A percentile compares a stretch with the other conserved stretches of the same genome.
phyloP scores from a whole-genome alignment of 371 early-diverging fungal genomes.

The Apophysomyces ossiformis region DNA sequence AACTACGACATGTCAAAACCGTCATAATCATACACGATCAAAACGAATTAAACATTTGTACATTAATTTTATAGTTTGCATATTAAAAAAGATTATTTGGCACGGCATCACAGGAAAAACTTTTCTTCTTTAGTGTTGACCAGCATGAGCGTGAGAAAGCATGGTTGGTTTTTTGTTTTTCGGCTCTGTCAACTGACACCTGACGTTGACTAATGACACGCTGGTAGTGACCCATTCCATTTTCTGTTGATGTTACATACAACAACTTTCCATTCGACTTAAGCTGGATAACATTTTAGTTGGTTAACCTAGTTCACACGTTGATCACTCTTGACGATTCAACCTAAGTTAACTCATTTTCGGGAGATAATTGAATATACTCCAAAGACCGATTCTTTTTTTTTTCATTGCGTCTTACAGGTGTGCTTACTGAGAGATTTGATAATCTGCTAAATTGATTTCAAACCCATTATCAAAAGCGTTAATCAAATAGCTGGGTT shows the following conservation, averaged over 20 bases:
- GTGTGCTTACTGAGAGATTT: no score
- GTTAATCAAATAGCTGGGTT: no score
- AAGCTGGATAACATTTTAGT: no score
- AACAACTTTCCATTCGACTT: no score
- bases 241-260: no score
- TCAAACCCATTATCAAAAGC: background rate
- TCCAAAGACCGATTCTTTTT: no score
- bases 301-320: no score
- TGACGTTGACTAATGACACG: background rate
- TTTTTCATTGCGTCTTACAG: no score
- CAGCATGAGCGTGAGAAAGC: background rate
- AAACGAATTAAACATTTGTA: background rate
- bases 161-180: background rate
- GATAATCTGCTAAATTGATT: background rate
- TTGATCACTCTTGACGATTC: no score
- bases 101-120: background rate
- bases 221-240: no score
- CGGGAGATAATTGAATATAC: no score
- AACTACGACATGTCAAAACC: background rate
- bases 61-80: background rate
- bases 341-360: no score
- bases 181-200: slow-evolving; percentile 1
- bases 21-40: background rate
- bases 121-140: background rate
- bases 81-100: background rate